A percentile compares a stretch with the other conserved stretches of the same genome.
Conservation (phyloP, 2,329 filamentous ascomycete species). For the Fusarium chuoi region DNA sequence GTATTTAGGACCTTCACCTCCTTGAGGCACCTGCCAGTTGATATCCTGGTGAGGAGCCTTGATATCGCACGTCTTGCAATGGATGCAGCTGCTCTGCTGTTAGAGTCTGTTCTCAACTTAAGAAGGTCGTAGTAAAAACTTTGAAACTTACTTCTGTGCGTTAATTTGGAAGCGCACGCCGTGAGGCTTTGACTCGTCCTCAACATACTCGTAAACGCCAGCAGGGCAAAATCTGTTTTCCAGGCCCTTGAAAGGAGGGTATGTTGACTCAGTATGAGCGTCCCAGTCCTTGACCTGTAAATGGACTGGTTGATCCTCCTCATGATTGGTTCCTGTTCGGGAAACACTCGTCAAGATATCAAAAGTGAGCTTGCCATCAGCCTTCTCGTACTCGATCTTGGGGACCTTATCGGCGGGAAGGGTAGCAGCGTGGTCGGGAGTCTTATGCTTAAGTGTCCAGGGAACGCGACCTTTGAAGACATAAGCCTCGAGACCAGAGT, state of each 20-base stretch:
- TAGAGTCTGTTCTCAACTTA: slow-evolving; percentile 8
- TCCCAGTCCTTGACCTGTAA: slow-evolving; percentile 97
- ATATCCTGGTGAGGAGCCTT: slow-evolving; percentile 97
- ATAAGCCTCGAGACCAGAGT: slow-evolving; percentile 93
- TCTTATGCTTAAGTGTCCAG: slow-evolving; percentile 91
- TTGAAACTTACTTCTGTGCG: slow-evolving; percentile 85
- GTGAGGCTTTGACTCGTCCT: slow-evolving; percentile 85
- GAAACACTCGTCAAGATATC: slow-evolving; percentile 96
- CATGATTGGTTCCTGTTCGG: slow-evolving; percentile 96
- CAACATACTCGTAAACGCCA: slow-evolving; percentile 97
- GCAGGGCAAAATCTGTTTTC: slow-evolving; percentile 98
- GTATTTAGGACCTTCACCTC: slow-evolving; percentile 81
- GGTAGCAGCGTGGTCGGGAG: slow-evolving; percentile 80
- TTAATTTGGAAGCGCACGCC: slow-evolving; percentile 99
- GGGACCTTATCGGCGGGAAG: slow-evolving; percentile 80
- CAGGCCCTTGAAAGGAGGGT: slow-evolving; percentile 87
- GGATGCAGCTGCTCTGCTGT: slow-evolving; percentile 78
- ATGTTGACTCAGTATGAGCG: slow-evolving; percentile 83
- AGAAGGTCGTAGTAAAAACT: background rate
- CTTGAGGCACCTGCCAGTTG: slow-evolving; percentile 95
- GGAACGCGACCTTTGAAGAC: slow-evolving; percentile 85
- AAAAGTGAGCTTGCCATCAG: slow-evolving; percentile 93
- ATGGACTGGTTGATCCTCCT: slow-evolving; percentile 97
- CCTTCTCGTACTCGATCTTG: slow-evolving; percentile 97
- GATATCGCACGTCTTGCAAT: slow-evolving; percentile 99